These are phyloP conservation scores for Rugosomyces carneus DNA, from an alignment of 1,284 basidiomycete species.

Conservation along the genomic window DNA sequence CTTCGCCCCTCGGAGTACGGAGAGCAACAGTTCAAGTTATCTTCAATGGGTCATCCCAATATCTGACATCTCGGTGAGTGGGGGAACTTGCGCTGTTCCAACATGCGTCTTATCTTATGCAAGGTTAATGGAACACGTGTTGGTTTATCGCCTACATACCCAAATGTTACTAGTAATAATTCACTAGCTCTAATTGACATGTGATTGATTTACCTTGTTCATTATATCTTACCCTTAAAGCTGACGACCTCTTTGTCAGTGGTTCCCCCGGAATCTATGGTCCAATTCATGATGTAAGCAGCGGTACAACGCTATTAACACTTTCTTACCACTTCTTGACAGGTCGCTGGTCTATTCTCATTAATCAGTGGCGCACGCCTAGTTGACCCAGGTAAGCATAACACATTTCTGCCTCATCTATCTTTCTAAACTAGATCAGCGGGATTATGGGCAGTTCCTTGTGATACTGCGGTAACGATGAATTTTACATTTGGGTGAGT, in stretches of 20 bases:
- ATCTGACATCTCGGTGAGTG: conserved; percentile 48
- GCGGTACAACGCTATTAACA: neutral
- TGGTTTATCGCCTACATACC: conserved; percentile 62
- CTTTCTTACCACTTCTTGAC: conserved; percentile 8
- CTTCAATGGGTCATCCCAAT: conserved; percentile 78
- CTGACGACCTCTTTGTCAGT: conserved; percentile 29
- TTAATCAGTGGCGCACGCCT: conserved; percentile 63
- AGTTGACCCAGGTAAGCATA: conserved; percentile 48
- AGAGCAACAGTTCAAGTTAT: conserved; percentile 62
- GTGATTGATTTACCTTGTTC: conserved; percentile 32
- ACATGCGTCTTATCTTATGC: conserved; percentile 7
- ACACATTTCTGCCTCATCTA: neutral
- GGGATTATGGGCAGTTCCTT: conserved; percentile 83
- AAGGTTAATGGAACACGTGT: conserved; percentile 60
- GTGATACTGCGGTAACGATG: conserved; percentile 60
- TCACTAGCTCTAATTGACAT: conserved; percentile 77
- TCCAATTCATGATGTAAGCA: conserved; percentile 68
- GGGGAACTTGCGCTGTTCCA: neutral
- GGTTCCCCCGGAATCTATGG: conserved; percentile 78
- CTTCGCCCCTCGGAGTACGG: conserved; percentile 55
- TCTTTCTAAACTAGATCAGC: conserved; percentile 22
- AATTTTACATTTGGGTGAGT: conserved; percentile 71
- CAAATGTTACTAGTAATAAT: conserved; percentile 44
- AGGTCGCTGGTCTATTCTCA: conserved; percentile 69
- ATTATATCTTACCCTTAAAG: conserved; percentile 1